These are phyloP conservation scores for Lentinula aciculospora DNA, from an alignment of 768 basidiomycete species.

Conservation along the genomic window DNA sequence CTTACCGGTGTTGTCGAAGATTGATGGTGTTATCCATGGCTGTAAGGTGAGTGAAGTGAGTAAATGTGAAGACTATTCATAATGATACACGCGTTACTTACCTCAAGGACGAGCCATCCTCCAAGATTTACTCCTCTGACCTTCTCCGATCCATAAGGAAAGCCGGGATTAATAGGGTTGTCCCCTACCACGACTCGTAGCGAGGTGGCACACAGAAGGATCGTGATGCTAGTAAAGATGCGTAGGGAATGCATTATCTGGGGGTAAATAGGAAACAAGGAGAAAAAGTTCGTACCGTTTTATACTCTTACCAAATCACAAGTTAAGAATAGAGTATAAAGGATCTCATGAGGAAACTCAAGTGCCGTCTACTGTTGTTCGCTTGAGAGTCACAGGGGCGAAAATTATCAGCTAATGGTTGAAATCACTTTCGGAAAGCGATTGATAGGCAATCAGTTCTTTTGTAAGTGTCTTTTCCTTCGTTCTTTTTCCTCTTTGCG, in stretches of 20 bases:
- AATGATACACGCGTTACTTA: conserved; percentile 19
- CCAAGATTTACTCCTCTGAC: conserved; percentile 85
- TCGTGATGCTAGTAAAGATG: conserved; percentile 10
- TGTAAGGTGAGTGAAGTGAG: conserved; percentile 17
- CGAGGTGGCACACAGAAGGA: conserved; percentile 13
- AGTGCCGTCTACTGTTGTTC: background rate
- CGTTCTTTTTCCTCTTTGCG: background rate
- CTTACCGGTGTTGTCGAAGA: conserved; percentile 52
- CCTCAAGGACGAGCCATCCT: conserved; percentile 47
- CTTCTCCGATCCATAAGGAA: conserved; percentile 69
- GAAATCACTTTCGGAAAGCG: background rate
- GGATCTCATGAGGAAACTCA: background rate
- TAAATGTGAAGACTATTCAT: background rate
- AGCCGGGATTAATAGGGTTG: conserved; percentile 40
- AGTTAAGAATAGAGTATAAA: background rate
- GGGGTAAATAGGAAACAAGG: background rate
- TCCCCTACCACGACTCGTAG: background rate
- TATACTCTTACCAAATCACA: background rate
- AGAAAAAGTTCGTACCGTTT: background rate
- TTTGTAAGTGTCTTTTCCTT: too few species aligned
- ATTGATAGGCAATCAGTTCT: background rate
- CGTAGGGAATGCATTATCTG: conserved; percentile 4
- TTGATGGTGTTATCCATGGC: conserved; percentile 78
- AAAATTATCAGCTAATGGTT: background rate
- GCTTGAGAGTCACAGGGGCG: background rate